These are phyloP conservation scores for Lasiodiplodia citricola DNA, from an alignment of 2,329 filamentous ascomycete species.

Conservation along the genomic window DNA sequence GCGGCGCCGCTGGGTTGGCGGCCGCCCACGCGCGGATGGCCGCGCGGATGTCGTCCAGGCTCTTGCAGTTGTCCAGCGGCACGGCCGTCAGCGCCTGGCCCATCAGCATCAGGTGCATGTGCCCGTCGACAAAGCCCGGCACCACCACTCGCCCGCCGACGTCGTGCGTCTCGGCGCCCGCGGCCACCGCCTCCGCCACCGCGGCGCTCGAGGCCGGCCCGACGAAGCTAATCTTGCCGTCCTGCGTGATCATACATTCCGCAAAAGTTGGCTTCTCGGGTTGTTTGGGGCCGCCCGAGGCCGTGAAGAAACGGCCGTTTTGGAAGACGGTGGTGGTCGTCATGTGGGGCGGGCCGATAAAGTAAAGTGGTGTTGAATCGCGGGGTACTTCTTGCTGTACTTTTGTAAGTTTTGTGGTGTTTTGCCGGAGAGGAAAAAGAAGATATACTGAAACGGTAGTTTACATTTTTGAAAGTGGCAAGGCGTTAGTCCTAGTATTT, in stretches of 20 bases:
- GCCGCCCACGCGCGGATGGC: slow-evolving; percentile 54
- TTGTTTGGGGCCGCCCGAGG: slow-evolving; percentile 25
- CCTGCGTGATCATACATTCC: slow-evolving; percentile 48
- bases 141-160: slow-evolving; percentile 50
- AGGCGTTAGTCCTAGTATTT: background rate
- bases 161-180: slow-evolving; percentile 37
- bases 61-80: slow-evolving; percentile 53
- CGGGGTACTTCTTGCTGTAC: background rate
- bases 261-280: slow-evolving; percentile 32
- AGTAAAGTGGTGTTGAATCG: background rate
- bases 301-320: slow-evolving; percentile 41
- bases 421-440: background rate
- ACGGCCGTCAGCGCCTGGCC: slow-evolving; percentile 61
- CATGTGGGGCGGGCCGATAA: background rate
- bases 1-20: slow-evolving; percentile 51
- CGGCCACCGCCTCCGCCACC: slow-evolving; percentile 36
- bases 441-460: background rate
- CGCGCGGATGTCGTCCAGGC: slow-evolving; percentile 55
- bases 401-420: background rate
- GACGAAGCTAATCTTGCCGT: slow-evolving; percentile 47
- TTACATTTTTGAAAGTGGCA: background rate
- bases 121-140: slow-evolving; percentile 63
- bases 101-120: slow-evolving; percentile 63
- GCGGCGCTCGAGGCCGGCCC: slow-evolving; percentile 35
- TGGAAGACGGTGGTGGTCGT: slow-evolving; percentile 34